Evolutionary conservation across 495 filamentous ascomycete species (phyloP), one percentile per base, ranked within the genome.

Genomic region (Trichoderma parareesei): DNA sequence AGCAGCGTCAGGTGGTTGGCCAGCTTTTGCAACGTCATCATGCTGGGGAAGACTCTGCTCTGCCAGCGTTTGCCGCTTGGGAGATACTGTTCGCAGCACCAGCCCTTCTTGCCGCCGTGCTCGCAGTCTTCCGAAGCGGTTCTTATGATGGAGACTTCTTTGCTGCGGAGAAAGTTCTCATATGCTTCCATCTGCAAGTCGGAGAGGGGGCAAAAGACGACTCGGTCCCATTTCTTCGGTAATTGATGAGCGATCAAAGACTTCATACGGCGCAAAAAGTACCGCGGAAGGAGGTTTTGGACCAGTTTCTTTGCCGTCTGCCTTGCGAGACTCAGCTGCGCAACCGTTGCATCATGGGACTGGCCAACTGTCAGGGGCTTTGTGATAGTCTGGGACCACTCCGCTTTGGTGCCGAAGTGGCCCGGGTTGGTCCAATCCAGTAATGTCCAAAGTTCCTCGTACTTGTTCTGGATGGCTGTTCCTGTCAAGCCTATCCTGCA

Each of bases 371-470:
- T 91, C 40, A 98, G 79, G 2, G 94, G 94, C 18, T 85, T 81
- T 40, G 88, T 86, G 65, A 98, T 91, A 60, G 82, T 82, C 38
- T 80, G 78, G 69, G 85, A 89, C 94, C 94, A 98, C 20, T 87
- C 85, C 16, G 81, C 79, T 10, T 90, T 76, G 0, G 91, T 88
- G 3, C 94, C 94, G 66, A 97, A 87, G 43, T 82, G 78, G 0
- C 94, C 95, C 1, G 94, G 94, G 70, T 96, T 96, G 1, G 92
- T 92, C 94, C 94, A 98, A 75, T 98, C 97, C 13, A 98, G 78
- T 4, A 98, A 80, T 4, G 92, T 94, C 94, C 94, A 98, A 2
- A 98, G 83, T 74, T 98, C 95, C 70, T 97, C 91, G 72, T 98
- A 98, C 68, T 92, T 93, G 73, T 98, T 98, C 66, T 98, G 94